A percentile compares a stretch with the other conserved stretches of the same genome.
Conservation (phyloP, 169 alveolate genomes). For the Plasmodium coatneyi region DNA sequence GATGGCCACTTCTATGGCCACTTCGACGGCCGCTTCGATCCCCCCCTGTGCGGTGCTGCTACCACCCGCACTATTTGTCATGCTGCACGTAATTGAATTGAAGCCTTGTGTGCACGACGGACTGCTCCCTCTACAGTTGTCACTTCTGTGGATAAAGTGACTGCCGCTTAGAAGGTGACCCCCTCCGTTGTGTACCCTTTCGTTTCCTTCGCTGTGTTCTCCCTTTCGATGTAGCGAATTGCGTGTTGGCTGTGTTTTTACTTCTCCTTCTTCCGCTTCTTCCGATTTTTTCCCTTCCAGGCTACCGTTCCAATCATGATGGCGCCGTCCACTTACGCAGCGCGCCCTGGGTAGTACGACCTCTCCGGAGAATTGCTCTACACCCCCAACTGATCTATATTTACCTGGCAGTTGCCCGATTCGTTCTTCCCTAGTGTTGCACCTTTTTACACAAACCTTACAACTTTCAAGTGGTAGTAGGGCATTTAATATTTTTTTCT, state of each 20-base stretch:
- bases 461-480: not conserved
- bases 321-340: not conserved
- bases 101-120: not conserved
- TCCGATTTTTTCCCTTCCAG: not conserved
- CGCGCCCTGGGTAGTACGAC: not conserved
- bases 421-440: not conserved
- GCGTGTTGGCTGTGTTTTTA: not conserved
- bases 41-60: not conserved
- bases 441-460: not conserved
- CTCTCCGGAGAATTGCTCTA: constrained; percentile 8
- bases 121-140: not conserved
- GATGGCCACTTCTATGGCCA: not conserved
- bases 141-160: not conserved
- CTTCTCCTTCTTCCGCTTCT: not conserved
- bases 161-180: not conserved
- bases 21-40: not conserved
- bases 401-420: not conserved
- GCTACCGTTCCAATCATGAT: not conserved
- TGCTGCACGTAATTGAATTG: not conserved
- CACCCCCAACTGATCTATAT: not conserved
- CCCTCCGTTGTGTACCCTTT: not conserved
- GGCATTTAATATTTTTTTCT: not conserved
- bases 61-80: not conserved
- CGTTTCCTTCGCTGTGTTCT: not conserved
- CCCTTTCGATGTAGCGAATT: not conserved